Conservation (phyloP, 495 filamentous ascomycete genomes). For the Penicillium steckii region DNA sequence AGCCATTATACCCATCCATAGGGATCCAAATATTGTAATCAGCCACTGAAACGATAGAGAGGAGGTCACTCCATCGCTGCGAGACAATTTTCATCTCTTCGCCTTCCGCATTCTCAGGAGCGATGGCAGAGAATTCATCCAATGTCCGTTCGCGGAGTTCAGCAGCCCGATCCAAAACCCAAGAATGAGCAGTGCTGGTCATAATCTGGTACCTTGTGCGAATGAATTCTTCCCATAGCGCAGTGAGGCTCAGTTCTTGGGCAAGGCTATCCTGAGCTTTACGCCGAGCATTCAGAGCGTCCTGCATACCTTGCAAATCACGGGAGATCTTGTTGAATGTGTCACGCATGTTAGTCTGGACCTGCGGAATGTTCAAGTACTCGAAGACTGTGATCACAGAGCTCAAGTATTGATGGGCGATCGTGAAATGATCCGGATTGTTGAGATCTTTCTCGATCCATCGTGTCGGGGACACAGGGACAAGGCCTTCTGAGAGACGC, state of each 20-base stretch:
- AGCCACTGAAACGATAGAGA: background rate
- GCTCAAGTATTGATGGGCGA: background rate
- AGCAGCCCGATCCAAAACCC: slow-evolving; percentile 16
- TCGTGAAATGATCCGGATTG: background rate
- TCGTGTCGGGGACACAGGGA: slow-evolving; percentile 25
- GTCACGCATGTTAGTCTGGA: slow-evolving; percentile 19
- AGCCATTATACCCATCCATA: slow-evolving; percentile 23
- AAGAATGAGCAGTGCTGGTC: slow-evolving; percentile 23
- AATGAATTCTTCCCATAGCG: slow-evolving; percentile 28
- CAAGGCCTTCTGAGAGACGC: slow-evolving; percentile 29
- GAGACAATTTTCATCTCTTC: slow-evolving; percentile 1
- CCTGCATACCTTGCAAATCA: slow-evolving; percentile 16
- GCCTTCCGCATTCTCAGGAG: background rate
- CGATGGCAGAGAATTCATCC: background rate
- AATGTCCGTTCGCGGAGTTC: background rate
- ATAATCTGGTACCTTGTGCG: slow-evolving; percentile 20
- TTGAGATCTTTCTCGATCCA: slow-evolving; percentile 32
- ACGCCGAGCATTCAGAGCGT: slow-evolving; percentile 12
- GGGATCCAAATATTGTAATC: slow-evolving; percentile 23
- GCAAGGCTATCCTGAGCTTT: background rate
- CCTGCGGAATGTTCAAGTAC: slow-evolving; percentile 21
- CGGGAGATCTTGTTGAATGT: slow-evolving; percentile 29
- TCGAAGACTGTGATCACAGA: slow-evolving; percentile 22
- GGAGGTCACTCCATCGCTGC: slow-evolving; percentile 17
- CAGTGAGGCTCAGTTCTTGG: slow-evolving; percentile 9